A percentile compares a stretch with the other conserved stretches of the same genome.
Conservation (phyloP, 768 basidiomycete species). For the Kwoniella botswanensis region DNA sequence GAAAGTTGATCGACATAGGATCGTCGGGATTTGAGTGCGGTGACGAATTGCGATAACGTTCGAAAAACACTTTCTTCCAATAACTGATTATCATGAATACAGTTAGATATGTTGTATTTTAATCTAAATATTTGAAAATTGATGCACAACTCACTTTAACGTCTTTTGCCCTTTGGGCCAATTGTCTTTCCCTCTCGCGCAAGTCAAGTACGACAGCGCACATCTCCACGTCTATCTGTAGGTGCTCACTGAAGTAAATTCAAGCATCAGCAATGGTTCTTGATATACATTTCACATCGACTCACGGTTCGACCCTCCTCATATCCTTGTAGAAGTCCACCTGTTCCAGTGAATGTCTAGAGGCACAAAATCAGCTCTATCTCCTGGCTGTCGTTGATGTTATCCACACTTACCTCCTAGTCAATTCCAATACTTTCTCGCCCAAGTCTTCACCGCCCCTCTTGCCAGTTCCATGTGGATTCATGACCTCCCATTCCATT, state of each 20-base stretch:
- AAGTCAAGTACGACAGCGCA: constrained; percentile 38
- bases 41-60: constrained; percentile 28
- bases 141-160: constrained; percentile 34
- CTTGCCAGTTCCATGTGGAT: constrained; percentile 45
- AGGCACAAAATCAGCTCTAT: not conserved
- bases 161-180: constrained; percentile 35
- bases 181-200: constrained; percentile 32
- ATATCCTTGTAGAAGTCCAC: constrained; percentile 30
- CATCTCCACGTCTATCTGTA: constrained; percentile 48
- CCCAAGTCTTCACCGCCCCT: constrained; percentile 16
- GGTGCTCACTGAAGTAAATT: constrained; percentile 38
- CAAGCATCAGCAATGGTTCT: not conserved
- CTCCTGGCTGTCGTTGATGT: not conserved
- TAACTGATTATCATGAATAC: constrained; percentile 14
- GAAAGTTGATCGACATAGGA: constrained; percentile 9
- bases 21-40: constrained; percentile 16
- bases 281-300: not conserved
- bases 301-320: constrained; percentile 36
- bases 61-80: constrained; percentile 39
- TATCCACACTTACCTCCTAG: constrained; percentile 22
- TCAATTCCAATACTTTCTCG: constrained; percentile 1
- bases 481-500: constrained; percentile 47
- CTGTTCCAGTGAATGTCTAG: constrained; percentile 44
- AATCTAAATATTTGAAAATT: too few relatives aligned
- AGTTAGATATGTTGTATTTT: not conserved